phyloP scores from a whole-genome alignment of 176 grass and related monocot species.

The Triticum dicoccoides region DNA sequence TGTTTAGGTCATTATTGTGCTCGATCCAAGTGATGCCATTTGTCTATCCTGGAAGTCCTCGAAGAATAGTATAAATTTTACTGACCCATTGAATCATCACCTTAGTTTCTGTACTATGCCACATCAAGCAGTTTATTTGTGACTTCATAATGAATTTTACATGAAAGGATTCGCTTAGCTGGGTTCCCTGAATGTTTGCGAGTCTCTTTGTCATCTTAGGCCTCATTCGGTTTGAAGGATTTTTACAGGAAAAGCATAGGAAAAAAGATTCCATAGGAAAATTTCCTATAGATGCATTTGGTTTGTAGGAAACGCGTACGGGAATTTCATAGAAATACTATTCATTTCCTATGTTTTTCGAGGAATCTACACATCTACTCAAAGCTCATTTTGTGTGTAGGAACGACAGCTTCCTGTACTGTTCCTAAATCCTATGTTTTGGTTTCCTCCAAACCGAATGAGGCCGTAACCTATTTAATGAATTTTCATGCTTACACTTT shows the following conservation, averaged over 20 bases:
- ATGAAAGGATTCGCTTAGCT: not conserved
- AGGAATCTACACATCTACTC: too few relatives aligned
- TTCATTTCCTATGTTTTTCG: too few relatives aligned
- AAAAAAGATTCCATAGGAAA: too few relatives aligned
- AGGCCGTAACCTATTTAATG: not conserved
- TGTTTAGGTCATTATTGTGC: not conserved
- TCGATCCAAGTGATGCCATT: not conserved
- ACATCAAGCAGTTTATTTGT: not conserved
- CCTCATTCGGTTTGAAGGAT: too few relatives aligned
- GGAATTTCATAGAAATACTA: too few relatives aligned
- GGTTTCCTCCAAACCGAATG: too few relatives aligned
- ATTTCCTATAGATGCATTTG: too few relatives aligned
- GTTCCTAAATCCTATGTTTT: too few relatives aligned
- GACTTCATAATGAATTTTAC: not conserved
- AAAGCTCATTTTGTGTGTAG: too few relatives aligned
- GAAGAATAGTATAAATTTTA: not conserved
- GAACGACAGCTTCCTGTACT: too few relatives aligned
- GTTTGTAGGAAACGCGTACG: too few relatives aligned
- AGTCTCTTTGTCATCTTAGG: not conserved
- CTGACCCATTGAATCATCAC: not conserved
- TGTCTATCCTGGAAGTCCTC: not conserved
- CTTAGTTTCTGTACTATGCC: not conserved
- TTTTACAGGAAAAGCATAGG: too few relatives aligned
- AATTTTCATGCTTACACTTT: not conserved
- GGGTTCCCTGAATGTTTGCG: not conserved